Percentiles rank a stretch among this genome's conserved stretches.
Evolutionary conservation across 1,139 yeast genomes (phyloP).

Genomic region (Geotrichum citri-aurantii): DNA sequence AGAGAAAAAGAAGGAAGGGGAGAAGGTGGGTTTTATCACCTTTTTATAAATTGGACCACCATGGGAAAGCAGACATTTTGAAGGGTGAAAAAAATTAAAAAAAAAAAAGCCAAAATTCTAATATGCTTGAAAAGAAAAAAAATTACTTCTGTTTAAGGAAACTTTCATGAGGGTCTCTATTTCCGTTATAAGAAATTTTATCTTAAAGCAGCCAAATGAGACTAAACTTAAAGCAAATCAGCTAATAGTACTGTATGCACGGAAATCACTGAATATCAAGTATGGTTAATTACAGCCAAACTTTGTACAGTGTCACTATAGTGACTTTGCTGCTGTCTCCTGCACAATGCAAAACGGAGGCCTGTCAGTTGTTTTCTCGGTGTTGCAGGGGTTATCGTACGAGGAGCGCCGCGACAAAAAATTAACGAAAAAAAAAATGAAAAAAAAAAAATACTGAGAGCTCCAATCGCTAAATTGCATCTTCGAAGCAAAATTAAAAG

Average conservation of each 20-base stretch:
- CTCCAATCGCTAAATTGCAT: too few relatives aligned
- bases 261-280: not conserved
- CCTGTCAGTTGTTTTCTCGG: not conserved
- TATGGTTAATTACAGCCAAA: not conserved
- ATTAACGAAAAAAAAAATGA: too few relatives aligned
- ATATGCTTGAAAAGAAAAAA: not conserved
- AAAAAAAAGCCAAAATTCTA: not conserved
- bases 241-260: too few relatives aligned
- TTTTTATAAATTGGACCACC: not conserved
- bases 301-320: not conserved
- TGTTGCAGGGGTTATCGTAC: too few relatives aligned
- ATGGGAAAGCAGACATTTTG: not conserved
- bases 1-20: not conserved
- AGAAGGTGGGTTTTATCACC: not conserved
- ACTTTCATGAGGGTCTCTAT: not conserved
- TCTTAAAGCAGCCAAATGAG: not conserved
- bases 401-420: too few relatives aligned
- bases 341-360: not conserved
- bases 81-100: not conserved
- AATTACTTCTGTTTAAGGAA: not conserved
- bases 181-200: not conserved
- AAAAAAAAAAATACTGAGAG: too few relatives aligned
- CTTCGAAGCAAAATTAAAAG: too few relatives aligned
- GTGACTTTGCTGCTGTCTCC: not conserved
- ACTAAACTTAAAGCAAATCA: not conserved